Conservation (phyloP, 2,329 filamentous ascomycete species). For the Seiridium unicorne region DNA sequence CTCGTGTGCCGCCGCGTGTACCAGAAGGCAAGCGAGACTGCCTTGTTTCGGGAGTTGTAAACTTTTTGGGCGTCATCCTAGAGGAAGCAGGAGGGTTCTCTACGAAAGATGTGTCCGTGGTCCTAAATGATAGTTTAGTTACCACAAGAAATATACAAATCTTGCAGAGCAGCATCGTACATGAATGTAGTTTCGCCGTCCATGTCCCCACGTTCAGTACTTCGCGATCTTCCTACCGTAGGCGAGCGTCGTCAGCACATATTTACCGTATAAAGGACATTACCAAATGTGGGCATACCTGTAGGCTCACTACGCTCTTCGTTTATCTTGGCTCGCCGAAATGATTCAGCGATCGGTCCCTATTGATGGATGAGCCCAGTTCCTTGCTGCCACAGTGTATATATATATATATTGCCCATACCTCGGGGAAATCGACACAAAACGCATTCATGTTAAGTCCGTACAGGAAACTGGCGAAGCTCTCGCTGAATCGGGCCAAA, state of each 20-base stretch:
- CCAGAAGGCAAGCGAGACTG: conserved; percentile 48
- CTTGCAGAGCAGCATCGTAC: conserved; percentile 36
- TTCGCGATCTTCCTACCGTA: conserved; percentile 21
- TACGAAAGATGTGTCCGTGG: conserved; percentile 87
- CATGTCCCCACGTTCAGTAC: conserved; percentile 31
- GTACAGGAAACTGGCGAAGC: conserved; percentile 92
- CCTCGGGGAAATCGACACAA: conserved; percentile 96
- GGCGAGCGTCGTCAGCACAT: not conserved
- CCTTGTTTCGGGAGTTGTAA: conserved; percentile 38
- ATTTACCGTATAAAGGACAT: not conserved
- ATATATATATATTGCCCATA: conserved; percentile 31
- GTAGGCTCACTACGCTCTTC: conserved; percentile 41
- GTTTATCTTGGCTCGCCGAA: conserved; percentile 62
- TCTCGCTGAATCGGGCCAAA: conserved; percentile 88
- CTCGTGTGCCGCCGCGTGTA: conserved; percentile 37
- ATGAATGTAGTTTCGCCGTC: conserved; percentile 83
- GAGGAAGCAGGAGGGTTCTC: conserved; percentile 74
- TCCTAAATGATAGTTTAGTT: conserved; percentile 49
- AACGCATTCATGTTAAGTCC: conserved; percentile 99
- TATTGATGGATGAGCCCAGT: conserved; percentile 29
- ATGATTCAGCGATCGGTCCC: conserved; percentile 83
- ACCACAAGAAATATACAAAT: not conserved
- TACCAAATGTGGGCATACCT: not conserved
- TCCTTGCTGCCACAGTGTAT: not conserved
- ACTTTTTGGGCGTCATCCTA: conserved; percentile 45